Evolutionary conservation across 176 grass and related monocot genomes (phyloP).

Genomic region (Raddia distichophylla): DNA sequence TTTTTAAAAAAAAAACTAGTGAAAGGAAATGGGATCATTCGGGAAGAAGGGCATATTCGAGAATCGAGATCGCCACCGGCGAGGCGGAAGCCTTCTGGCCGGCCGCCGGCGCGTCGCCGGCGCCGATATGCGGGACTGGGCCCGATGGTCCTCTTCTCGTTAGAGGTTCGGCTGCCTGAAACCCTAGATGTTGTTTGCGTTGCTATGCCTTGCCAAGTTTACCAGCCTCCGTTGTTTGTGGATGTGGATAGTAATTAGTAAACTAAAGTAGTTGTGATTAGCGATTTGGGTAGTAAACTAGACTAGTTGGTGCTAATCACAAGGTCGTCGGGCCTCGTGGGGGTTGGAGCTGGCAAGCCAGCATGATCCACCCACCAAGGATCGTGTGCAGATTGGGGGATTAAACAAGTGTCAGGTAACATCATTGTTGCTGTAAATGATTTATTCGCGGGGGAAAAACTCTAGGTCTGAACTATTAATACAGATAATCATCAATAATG

Average conservation of each 20-base stretch:
- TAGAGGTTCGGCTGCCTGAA: neutral
- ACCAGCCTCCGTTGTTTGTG: too few relatives aligned
- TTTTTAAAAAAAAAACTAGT: too few relatives aligned
- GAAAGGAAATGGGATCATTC: too few relatives aligned
- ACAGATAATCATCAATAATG: neutral
- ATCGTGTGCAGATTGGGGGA: slow-evolving; percentile 8
- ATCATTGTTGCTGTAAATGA: slow-evolving; percentile 10
- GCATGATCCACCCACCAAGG: neutral
- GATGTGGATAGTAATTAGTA: too few relatives aligned
- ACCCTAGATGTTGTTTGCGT: neutral
- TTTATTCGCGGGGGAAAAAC: neutral
- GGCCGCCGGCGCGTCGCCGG: neutral
- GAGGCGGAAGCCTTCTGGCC: too few relatives aligned
- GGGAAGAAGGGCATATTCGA: too few relatives aligned
- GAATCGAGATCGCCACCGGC: too few relatives aligned
- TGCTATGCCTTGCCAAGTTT: neutral
- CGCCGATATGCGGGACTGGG: too few relatives aligned
- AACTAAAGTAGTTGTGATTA: neutral
- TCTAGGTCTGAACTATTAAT: neutral
- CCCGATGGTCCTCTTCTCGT: neutral
- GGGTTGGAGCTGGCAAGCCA: slow-evolving; percentile 24
- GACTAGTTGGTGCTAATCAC: neutral
- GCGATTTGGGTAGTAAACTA: neutral
- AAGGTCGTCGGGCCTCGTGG: neutral
- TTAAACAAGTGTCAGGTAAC: slow-evolving; percentile 31